These are phyloP conservation scores for Cyclostephanos tholiformis DNA, from an alignment of 108 stramenopile genomes.

Conservation along the genomic window DNA sequence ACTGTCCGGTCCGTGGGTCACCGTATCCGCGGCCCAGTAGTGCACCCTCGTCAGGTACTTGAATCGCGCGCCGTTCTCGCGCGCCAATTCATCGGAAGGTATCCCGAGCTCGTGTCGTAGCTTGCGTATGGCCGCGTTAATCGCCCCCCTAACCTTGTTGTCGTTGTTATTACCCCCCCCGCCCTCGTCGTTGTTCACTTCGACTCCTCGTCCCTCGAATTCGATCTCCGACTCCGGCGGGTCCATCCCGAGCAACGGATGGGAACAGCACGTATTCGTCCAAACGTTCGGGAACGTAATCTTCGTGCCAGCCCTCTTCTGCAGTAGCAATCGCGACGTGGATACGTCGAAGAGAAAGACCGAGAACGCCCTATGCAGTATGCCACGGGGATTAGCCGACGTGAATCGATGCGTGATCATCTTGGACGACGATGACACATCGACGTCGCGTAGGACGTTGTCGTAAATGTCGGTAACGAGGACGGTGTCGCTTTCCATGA, in stretches of 20 bases:
- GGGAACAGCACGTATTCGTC: slow-evolving; percentile 99
- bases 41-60: slow-evolving; percentile 97
- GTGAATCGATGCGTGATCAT: slow-evolving; percentile 70
- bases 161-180: slow-evolving; percentile 51
- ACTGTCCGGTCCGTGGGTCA: slow-evolving; percentile 79
- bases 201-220: not conserved
- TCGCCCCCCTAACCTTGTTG: slow-evolving; percentile 88
- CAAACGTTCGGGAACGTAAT: slow-evolving; percentile 99
- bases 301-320: slow-evolving; percentile 93
- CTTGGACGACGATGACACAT: slow-evolving; percentile 67
- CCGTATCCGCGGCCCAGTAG: slow-evolving; percentile 95
- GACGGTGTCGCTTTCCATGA: slow-evolving; percentile 87
- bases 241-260: slow-evolving; percentile 93
- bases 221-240: slow-evolving; percentile 74
- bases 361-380: slow-evolving; percentile 98
- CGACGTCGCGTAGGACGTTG: slow-evolving; percentile 55
- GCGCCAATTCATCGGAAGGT: slow-evolving; percentile 54
- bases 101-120: slow-evolving; percentile 97
- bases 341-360: slow-evolving; percentile 96
- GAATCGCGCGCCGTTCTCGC: slow-evolving; percentile 60
- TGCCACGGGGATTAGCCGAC: slow-evolving; percentile 64
- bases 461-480: slow-evolving; percentile 80
- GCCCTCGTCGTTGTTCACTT: not conserved
- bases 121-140: slow-evolving; percentile 96
- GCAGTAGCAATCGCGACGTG: slow-evolving; percentile 87